Percentiles rank a stretch among this genome's conserved stretches.
These are phyloP conservation scores for Diplodia sapinea DNA, from an alignment of 2,329 filamentous ascomycete species.

Conservation along the genomic window DNA sequence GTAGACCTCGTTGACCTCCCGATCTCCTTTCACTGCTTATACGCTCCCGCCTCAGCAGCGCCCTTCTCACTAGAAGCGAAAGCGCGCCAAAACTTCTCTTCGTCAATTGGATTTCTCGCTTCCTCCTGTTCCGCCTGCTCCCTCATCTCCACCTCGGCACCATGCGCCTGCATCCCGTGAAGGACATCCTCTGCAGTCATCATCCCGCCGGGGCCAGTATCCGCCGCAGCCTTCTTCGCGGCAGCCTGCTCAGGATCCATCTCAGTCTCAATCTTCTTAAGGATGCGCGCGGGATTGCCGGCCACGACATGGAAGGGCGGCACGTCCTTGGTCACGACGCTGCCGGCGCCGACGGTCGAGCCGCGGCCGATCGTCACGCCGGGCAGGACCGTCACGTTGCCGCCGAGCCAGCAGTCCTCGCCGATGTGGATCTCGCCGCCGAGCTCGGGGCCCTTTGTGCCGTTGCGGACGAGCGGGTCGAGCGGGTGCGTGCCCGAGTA, in stretches of 20 bases:
- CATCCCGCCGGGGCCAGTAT: neutral
- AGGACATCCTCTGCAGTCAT: constrained; percentile 8
- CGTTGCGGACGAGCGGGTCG: constrained; percentile 75
- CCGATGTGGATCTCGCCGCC: constrained; percentile 77
- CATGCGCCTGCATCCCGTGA: constrained; percentile 4
- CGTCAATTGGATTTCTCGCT: neutral
- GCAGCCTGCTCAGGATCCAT: constrained; percentile 58
- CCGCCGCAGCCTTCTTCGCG: constrained; percentile 46
- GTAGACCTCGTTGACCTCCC: neutral
- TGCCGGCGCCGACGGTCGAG: constrained; percentile 76
- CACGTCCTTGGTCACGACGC: constrained; percentile 82
- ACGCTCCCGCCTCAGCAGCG: constrained; percentile 25
- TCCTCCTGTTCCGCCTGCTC: constrained; percentile 20
- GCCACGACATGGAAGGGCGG: constrained; percentile 66
- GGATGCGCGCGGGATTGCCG: constrained; percentile 69
- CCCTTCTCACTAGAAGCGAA: constrained; percentile 27
- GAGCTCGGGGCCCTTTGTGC: constrained; percentile 73
- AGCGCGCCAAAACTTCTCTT: constrained; percentile 29
- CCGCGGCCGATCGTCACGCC: constrained; percentile 81
- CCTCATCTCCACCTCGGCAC: constrained; percentile 22
- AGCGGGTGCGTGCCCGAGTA: constrained; percentile 78
- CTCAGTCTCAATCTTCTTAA: constrained; percentile 52
- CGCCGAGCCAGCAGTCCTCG: constrained; percentile 70
- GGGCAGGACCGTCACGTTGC: constrained; percentile 64
- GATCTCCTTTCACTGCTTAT: neutral